Evolutionary conservation across 306 rosid species (phyloP).

Genomic region (Malus orientalis): DNA sequence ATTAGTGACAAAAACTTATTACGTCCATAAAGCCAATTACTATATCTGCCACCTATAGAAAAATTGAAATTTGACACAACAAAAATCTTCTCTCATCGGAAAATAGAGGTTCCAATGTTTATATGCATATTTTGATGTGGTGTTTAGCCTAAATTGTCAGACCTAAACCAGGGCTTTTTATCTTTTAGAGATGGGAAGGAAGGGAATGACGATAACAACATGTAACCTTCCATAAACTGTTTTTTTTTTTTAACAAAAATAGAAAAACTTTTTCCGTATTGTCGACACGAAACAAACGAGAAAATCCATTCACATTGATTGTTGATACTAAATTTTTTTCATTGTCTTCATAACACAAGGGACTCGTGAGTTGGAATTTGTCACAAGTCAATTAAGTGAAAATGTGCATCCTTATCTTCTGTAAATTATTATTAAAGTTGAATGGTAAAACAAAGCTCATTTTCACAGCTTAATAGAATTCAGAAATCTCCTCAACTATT

Average conservation of each 20-base stretch:
- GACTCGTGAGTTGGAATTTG: not conserved
- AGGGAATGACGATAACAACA: too few species aligned
- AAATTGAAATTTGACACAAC: not conserved
- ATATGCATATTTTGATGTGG: too few species aligned
- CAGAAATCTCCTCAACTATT: not conserved
- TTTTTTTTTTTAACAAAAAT: too few species aligned
- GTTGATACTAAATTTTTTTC: not conserved
- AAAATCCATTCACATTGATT: not conserved
- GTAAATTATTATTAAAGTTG: not conserved
- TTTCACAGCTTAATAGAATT: not conserved
- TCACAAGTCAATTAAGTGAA: not conserved
- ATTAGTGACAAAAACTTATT: conserved; percentile 34
- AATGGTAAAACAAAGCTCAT: not conserved
- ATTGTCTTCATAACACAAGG: not conserved
- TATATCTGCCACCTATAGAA: conserved; percentile 26
- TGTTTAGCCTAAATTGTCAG: too few species aligned
- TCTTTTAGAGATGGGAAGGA: too few species aligned
- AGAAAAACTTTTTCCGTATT: too few species aligned
- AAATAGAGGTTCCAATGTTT: too few species aligned
- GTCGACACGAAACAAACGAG: too few species aligned
- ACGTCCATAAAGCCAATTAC: conserved; percentile 33
- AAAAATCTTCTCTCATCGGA: not conserved
- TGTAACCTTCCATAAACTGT: not conserved
- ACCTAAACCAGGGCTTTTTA: too few species aligned
- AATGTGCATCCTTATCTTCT: not conserved